Evolutionary conservation across 2,329 filamentous ascomycete genomes (phyloP), one percentile per base, ranked within the genome.

Genomic region (Pseudocercospora fijiensis): DNA sequence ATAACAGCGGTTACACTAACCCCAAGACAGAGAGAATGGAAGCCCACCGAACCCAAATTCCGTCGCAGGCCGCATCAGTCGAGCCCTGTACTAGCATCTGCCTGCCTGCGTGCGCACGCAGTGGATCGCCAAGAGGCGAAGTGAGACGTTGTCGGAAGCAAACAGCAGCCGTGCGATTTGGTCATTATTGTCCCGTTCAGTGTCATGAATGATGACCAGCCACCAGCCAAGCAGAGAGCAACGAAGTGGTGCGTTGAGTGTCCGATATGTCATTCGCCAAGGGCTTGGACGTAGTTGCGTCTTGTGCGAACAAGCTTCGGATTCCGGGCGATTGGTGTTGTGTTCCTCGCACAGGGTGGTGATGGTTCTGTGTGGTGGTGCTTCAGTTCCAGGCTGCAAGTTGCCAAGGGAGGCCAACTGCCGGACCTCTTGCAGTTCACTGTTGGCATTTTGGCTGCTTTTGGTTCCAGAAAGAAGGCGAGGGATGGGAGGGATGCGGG

Each of bases 51-150:
- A 57, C 51, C 57, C 33, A 63, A 55, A 28, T 37, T 37, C 52
- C 47, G 57, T 24, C 30, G 53, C 49, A 56, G 55, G 60, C 24
- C 47, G 58, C 43, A 18, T 43, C 52, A 16, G 51, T 60, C 64
- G 61, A 53, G 45, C 30, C n/a, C 64, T 30, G 58, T 65, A 45
- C 62, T 63, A 62, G 66, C 64, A 65, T 64, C 45, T 67, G 61
- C 63, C 65, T 64, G 65, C 49, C 45, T 67, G 61, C 63, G 63
- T 64, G 65, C 49, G 52, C 8, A 51, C 47, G 45, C 26, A 33
- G 65, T 67, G 65, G 65, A 61, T 65, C 65, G 67, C 67, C 67
- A 69, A 69, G 67, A 43, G 1, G 49, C 53, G 60, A 57, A 62
- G 62, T 67, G 65, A 67, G 65, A 65, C 67, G 62, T 53, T 28